phyloP scores from a whole-genome alignment of 2,329 filamentous ascomycete genomes.

The Monosporascus ibericus region DNA sequence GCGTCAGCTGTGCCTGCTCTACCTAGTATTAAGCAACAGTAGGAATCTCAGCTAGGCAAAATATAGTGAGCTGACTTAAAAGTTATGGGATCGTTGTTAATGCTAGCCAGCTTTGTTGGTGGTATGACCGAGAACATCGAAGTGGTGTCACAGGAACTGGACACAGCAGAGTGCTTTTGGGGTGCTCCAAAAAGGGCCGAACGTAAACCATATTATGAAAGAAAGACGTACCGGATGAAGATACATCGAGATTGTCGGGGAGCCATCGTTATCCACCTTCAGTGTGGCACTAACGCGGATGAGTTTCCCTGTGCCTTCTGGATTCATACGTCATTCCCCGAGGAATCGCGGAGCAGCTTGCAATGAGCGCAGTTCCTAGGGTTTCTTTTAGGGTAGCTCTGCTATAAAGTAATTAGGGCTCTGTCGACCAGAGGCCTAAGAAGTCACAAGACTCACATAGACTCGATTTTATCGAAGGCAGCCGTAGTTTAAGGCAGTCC shows the following conservation, averaged over 20 bases:
- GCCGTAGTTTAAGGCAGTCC: background rate
- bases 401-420: background rate
- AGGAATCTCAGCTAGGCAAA: slow-evolving; percentile 6
- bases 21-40: slow-evolving; percentile 1
- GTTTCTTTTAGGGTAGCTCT: background rate
- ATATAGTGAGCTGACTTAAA: background rate
- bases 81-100: background rate
- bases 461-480: background rate
- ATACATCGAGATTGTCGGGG: slow-evolving; percentile 6
- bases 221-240: slow-evolving; percentile 2
- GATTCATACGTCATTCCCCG: background rate
- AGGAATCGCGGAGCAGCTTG: slow-evolving; percentile 1
- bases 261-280: background rate
- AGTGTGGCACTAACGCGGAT: background rate
- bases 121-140: too few species aligned
- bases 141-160: too few species aligned
- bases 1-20: slow-evolving; percentile 3
- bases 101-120: too few species aligned
- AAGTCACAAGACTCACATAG: slow-evolving; percentile 1
- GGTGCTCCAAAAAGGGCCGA: too few species aligned
- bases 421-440: background rate
- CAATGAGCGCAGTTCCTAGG: slow-evolving; percentile 3
- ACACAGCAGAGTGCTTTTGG: too few species aligned
- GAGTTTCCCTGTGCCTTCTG: background rate
- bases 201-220: too few species aligned